phyloP scores from a whole-genome alignment of 169 alveolate genomes.

The Toxoplasma gondii region DNA sequence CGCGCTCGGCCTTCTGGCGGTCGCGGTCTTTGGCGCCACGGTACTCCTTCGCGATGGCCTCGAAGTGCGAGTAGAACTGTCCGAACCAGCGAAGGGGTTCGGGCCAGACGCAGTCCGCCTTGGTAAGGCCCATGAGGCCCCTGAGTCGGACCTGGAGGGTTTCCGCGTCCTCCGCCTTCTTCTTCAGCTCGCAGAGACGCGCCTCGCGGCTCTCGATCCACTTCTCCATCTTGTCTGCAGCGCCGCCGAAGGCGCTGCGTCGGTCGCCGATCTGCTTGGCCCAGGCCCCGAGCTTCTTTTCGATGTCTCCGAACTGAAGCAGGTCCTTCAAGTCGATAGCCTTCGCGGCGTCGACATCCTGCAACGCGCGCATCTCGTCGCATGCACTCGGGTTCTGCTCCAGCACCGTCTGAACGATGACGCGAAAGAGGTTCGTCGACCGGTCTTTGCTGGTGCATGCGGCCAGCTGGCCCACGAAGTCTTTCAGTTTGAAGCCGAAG shows the following conservation, averaged over 20 bases:
- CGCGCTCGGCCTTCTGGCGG: background rate
- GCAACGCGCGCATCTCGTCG: conserved; percentile 22
- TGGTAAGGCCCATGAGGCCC: conserved; percentile 8
- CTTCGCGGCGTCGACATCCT: conserved; percentile 31
- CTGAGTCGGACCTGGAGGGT: background rate
- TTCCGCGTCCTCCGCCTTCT: background rate
- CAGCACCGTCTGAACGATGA: conserved; percentile 20
- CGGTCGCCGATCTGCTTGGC: background rate
- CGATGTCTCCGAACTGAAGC: background rate
- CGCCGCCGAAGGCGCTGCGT: background rate
- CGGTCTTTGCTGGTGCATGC: conserved; percentile 39
- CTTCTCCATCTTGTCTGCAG: background rate
- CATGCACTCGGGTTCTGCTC: conserved; percentile 35
- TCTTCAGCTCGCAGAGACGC: background rate
- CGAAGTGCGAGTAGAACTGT: conserved; percentile 23
- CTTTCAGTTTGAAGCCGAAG: conserved; percentile 46
- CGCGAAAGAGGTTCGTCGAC: conserved; percentile 46
- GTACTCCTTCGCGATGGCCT: background rate
- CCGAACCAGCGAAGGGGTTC: conserved; percentile 31
- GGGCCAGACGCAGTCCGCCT: conserved; percentile 35
- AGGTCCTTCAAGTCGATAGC: background rate
- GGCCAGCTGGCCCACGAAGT: conserved; percentile 41
- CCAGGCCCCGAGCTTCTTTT: background rate
- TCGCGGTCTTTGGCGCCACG: conserved; percentile 13
- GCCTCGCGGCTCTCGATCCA: conserved; percentile 14